Evolutionary conservation across 2,329 filamentous ascomycete genomes (phyloP).

Genomic region (Ophiostoma triangulosporum): DNA sequence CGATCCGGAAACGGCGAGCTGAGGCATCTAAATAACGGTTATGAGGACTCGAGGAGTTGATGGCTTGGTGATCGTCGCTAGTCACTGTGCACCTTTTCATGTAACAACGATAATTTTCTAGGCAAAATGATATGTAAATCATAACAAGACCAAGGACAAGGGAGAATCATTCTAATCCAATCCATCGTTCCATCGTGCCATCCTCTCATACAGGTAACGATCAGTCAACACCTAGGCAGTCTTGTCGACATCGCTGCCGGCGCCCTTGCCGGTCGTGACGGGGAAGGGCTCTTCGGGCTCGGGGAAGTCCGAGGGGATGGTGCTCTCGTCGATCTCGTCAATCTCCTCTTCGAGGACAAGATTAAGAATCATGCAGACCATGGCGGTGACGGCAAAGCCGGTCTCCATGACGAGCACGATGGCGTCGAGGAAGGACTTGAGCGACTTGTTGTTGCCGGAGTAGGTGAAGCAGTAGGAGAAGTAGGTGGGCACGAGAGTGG

Average conservation of each 20-base stretch:
- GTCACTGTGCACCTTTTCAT: background rate
- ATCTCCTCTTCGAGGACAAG: conserved; percentile 58
- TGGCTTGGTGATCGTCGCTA: no score
- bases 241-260: background rate
- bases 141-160: no score
- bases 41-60: background rate
- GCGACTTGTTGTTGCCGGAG: conserved; percentile 48
- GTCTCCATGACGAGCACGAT: conserved; percentile 62
- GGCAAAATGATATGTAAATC: no score
- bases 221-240: background rate
- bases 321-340: conserved; percentile 46
- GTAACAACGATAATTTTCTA: no score
- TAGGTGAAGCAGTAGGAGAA: conserved; percentile 64
- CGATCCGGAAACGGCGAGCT: conserved; percentile 48
- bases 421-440: conserved; percentile 63
- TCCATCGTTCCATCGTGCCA: no score
- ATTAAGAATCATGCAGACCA: conserved; percentile 62
- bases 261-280: background rate
- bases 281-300: conserved; percentile 5
- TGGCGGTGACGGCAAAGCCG: conserved; percentile 61
- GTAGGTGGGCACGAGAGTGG: conserved; percentile 52
- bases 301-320: conserved; percentile 5
- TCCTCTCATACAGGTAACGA: no score
- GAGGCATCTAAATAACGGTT: conserved; percentile 10
- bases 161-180: no score